Conservation (phyloP, 139 green algal genomes). For the Micractinium sp. region DNA sequence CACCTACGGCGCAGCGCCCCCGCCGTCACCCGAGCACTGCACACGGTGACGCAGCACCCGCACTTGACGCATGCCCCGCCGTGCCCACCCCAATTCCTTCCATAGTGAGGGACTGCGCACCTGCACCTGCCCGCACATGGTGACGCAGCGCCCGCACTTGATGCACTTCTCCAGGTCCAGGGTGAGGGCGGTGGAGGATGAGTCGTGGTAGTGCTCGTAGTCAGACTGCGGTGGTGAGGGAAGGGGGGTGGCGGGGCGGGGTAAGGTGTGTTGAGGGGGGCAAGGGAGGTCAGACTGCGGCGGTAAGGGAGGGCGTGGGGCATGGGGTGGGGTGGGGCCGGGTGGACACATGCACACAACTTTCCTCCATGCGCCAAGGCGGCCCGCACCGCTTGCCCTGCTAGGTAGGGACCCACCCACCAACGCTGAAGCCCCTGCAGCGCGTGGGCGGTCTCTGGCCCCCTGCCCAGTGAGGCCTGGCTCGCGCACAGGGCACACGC, state of each 20-base stretch:
- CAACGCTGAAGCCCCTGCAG: neutral
- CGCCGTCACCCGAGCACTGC: too few relatives aligned
- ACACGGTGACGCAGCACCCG: too few relatives aligned
- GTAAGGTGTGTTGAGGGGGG: neutral
- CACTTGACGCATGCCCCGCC: too few relatives aligned
- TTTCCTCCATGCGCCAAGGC: too few relatives aligned
- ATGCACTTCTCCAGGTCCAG: conserved; percentile 48
- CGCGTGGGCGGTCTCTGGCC: too few relatives aligned
- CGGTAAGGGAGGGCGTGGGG: neutral
- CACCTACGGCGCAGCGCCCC: too few relatives aligned
- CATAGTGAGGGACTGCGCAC: neutral
- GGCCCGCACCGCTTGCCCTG: too few relatives aligned
- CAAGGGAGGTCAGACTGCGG: neutral
- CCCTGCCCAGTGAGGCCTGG: too few relatives aligned
- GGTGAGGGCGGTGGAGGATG: conserved; percentile 31
- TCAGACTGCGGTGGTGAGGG: neutral
- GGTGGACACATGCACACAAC: neutral
- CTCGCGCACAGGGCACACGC: too few relatives aligned
- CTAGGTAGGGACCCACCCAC: too few relatives aligned
- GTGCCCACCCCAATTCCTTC: too few relatives aligned
- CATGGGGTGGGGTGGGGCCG: neutral
- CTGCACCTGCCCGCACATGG: conserved; percentile 45
- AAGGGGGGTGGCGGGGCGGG: too few relatives aligned
- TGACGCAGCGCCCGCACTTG: conserved; percentile 59
- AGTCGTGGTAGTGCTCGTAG: conserved; percentile 27